Conservation (phyloP, 169 alveolate genomes). For the Babesia gibsoni region DNA sequence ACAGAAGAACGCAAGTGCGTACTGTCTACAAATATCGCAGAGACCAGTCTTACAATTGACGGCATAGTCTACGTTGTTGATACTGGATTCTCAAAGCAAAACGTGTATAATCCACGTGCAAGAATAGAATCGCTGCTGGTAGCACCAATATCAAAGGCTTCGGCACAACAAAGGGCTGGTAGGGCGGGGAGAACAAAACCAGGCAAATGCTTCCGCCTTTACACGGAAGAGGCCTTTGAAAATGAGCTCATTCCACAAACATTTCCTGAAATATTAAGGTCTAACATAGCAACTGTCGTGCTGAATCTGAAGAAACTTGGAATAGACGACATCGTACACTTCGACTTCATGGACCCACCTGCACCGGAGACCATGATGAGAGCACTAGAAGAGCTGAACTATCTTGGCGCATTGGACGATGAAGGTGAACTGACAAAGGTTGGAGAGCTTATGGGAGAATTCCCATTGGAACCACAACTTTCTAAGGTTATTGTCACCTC, state of each 20-base stretch:
- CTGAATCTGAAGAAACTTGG: conserved; percentile 94
- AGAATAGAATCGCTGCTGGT: conserved; percentile 95
- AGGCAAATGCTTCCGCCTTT: conserved; percentile 98
- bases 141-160: conserved; percentile 96
- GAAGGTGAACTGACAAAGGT: conserved; percentile 96
- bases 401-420: conserved; percentile 96
- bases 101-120: conserved; percentile 98
- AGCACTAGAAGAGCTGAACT: conserved; percentile 94
- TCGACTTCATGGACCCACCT: conserved; percentile 99
- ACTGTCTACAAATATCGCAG: conserved; percentile 99
- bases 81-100: conserved; percentile 98
- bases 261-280: conserved; percentile 97
- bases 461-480: conserved; percentile 99
- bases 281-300: conserved; percentile 94
- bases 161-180: conserved; percentile 98
- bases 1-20: conserved; percentile 94
- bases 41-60: conserved; percentile 98
- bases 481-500: conserved; percentile 89
- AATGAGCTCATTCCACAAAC: conserved; percentile 92
- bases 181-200: conserved; percentile 99
- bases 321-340: conserved; percentile 96
- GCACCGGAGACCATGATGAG: conserved; percentile 98
- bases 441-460: conserved; percentile 96
- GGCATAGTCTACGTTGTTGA: conserved; percentile 99
- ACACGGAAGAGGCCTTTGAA: conserved; percentile 93